These are phyloP conservation scores for Castanopsis chinensis DNA, from an alignment of 306 rosid species.

Conservation along the genomic window DNA sequence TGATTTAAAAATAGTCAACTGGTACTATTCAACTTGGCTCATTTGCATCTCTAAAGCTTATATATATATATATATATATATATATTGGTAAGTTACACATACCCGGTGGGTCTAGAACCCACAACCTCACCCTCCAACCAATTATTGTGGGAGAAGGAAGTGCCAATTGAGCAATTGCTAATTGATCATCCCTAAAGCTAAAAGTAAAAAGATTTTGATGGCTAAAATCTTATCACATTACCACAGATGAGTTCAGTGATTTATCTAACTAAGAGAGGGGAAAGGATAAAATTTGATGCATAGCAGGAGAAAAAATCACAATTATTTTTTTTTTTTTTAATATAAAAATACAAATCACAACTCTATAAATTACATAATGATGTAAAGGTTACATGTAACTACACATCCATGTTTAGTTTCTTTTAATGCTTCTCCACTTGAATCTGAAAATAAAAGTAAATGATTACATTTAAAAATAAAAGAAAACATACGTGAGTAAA, in stretches of 20 bases:
- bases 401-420: not conserved
- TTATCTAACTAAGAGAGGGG: not conserved
- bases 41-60: no score
- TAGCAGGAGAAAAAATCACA: not conserved
- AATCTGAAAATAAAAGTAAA: no score
- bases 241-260: not conserved
- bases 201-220: not conserved
- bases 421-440: no score
- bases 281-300: not conserved
- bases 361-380: not conserved
- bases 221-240: not conserved
- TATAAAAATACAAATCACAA: no score
- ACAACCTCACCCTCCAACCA: no score
- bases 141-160: no score
- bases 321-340: not conserved
- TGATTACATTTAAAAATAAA: not conserved
- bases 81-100: no score
- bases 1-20: no score
- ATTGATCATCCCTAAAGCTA: not conserved
- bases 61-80: no score
- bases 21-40: no score
- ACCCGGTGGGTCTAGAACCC: no score
- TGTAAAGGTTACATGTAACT: not conserved
- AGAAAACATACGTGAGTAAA: not conserved
- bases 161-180: no score